These are phyloP conservation scores for Pouteria campechiana DNA, from an alignment of 179 eudicot species.

Conservation along the genomic window DNA sequence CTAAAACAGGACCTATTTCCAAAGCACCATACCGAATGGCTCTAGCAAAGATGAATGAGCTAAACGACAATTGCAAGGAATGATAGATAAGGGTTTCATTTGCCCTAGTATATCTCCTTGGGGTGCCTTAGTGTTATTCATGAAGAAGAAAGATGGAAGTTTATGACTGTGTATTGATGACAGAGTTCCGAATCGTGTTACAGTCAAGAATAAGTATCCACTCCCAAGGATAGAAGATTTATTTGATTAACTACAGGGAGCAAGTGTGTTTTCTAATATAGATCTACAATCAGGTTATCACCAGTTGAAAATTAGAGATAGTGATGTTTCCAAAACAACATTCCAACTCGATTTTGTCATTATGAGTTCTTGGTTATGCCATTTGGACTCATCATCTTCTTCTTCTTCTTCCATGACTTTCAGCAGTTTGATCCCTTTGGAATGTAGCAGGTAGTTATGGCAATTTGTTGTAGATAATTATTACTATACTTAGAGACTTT, in stretches of 20 bases:
- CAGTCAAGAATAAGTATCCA: too few relatives aligned
- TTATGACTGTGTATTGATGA: too few relatives aligned
- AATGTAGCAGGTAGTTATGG: too few relatives aligned
- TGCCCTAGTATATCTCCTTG: slow-evolving; percentile 2
- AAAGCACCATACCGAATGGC: slow-evolving; percentile 1
- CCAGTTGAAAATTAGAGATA: too few relatives aligned
- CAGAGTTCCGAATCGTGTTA: background rate
- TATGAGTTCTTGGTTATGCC: background rate
- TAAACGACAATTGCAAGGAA: slow-evolving; percentile 1
- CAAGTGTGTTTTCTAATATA: too few relatives aligned
- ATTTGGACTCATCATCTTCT: background rate
- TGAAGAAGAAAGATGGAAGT: slow-evolving; percentile 4
- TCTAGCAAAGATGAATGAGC: background rate
- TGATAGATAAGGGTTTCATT: background rate
- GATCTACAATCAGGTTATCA: slow-evolving; percentile 1
- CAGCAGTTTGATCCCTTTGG: too few relatives aligned
- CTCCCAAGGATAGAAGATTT: too few relatives aligned
- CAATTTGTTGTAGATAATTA: too few relatives aligned
- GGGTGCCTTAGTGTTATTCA: background rate
- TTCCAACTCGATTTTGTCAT: background rate
- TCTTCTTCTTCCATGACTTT: too few relatives aligned
- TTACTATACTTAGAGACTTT: too few relatives aligned
- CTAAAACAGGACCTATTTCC: background rate
- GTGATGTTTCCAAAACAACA: background rate
- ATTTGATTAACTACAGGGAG: too few relatives aligned